Evolutionary conservation across 176 grass and related monocot genomes (phyloP).

Genomic region (Saccharum officinarum): DNA sequence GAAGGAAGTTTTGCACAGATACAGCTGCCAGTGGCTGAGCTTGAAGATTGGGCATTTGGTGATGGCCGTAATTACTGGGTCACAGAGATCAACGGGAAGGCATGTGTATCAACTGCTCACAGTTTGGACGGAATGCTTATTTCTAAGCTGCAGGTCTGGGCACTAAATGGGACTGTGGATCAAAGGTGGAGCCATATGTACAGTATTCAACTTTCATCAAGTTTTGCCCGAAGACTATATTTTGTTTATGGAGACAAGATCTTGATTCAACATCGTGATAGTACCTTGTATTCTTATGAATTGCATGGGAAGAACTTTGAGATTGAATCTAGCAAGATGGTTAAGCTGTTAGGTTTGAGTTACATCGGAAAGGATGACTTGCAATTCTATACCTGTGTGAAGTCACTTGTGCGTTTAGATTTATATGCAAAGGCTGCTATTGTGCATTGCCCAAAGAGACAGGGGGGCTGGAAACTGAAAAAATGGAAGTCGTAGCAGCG

Average conservation of each 20-base stretch:
- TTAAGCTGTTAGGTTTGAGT: neutral
- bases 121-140: neutral
- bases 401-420: conserved; percentile 33
- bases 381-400: neutral
- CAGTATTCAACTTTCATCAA: neutral
- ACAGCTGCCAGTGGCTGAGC: neutral
- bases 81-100: conserved; percentile 23
- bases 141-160: conserved; percentile 26
- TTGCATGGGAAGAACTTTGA: neutral
- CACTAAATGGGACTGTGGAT: neutral
- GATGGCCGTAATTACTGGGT: neutral
- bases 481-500: neutral
- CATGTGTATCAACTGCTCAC: conserved; percentile 12
- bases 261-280: neutral
- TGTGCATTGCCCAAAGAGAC: neutral
- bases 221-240: neutral
- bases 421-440: conserved; percentile 4
- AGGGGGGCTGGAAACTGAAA: neutral
- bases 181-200: conserved; percentile 31
- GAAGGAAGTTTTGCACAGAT: neutral
- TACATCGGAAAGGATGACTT: neutral
- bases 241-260: conserved; percentile 29
- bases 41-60: neutral
- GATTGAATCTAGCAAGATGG: neutral
- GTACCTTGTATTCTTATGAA: neutral